Evolutionary conservation across 1,284 basidiomycete genomes (phyloP), one percentile per base, ranked within the genome.

Genomic region (Microstroma glucosiphilum): DNA sequence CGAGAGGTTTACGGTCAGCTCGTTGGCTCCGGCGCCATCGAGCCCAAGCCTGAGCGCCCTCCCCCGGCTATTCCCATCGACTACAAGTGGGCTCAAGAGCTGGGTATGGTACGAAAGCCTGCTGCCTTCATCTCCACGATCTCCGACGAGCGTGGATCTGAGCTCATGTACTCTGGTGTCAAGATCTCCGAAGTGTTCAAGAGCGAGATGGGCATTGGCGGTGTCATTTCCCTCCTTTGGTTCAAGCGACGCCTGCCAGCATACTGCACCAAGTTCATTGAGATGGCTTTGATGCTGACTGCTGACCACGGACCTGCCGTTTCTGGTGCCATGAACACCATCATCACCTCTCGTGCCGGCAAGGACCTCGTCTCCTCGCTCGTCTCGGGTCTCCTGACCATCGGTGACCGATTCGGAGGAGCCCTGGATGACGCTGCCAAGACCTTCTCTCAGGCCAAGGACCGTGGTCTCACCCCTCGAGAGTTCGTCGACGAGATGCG

Each of bases 61-160:
- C 92, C 93, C 40, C 94, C 94, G 23, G 87, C 90, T 69, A 97
- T 97, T 80, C 94, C 94, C 30, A 94, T 97, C 91, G 94, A 98
- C 84, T 98, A 97, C 89, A 96, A 97, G 85, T 97, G 94, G 94
- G 94, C 94, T 53, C 81, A 84, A 84, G 94, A 97, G 83, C 88
- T 97, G 63, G 94, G 94, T 64, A 88, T 97, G 80, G 93, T 98
- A 81, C 89, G 94, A 79, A 97, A 97, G 84, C 94, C 94, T 48
- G 93, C 94, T 53, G 92, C 94, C 13, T 98, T 98, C 85, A 97
- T 98, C 84, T 96, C 93, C 59, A 97, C 96, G 71, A 98, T 98
- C 82, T 96, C 92, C 64, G 96, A 98, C 83, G 96, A 98, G 85
- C 90, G 94, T 79, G 94, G 94, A 2, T 92, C 96, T 81, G 96